A percentile compares a stretch with the other conserved stretches of the same genome.
These are phyloP conservation scores for Lactarius pseudohatsudake DNA, from an alignment of 768 basidiomycete species.

Conservation along the genomic window DNA sequence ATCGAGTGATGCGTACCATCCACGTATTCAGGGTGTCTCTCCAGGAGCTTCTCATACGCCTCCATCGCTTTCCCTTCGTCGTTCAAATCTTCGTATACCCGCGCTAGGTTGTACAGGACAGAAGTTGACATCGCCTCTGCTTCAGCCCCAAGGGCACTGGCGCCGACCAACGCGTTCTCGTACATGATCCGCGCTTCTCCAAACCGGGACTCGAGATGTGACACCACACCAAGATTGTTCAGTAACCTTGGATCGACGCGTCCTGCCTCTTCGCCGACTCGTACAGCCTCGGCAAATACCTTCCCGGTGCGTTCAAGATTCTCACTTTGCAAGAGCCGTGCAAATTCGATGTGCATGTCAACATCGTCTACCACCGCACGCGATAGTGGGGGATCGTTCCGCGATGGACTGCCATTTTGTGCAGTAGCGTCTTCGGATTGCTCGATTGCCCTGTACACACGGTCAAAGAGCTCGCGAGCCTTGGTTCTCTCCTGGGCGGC, in stretches of 20 bases:
- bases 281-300: constrained; percentile 71
- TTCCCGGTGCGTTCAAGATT: constrained; percentile 68
- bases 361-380: constrained; percentile 63
- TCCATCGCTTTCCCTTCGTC: constrained; percentile 72
- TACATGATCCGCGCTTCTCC: constrained; percentile 62
- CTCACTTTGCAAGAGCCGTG: constrained; percentile 84
- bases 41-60: constrained; percentile 83
- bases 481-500: constrained; percentile 64
- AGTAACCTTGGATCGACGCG: constrained; percentile 64
- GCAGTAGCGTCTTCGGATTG: constrained; percentile 52
- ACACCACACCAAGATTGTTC: constrained; percentile 78
- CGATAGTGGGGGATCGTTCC: constrained; percentile 25
- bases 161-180: constrained; percentile 68
- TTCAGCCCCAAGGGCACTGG: constrained; percentile 46
- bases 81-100: constrained; percentile 85
- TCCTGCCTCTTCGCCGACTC: constrained; percentile 51
- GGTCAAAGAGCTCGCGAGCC: constrained; percentile 82
- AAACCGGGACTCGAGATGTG: constrained; percentile 65
- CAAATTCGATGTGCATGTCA: constrained; percentile 90
- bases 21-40: constrained; percentile 93
- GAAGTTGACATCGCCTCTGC: constrained; percentile 77
- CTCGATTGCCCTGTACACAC: constrained; percentile 64
- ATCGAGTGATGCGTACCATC: constrained; percentile 61
- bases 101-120: constrained; percentile 87
- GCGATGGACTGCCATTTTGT: constrained; percentile 30